phyloP scores from a whole-genome alignment of 116 monocot genomes.

The Iris pallida region DNA sequence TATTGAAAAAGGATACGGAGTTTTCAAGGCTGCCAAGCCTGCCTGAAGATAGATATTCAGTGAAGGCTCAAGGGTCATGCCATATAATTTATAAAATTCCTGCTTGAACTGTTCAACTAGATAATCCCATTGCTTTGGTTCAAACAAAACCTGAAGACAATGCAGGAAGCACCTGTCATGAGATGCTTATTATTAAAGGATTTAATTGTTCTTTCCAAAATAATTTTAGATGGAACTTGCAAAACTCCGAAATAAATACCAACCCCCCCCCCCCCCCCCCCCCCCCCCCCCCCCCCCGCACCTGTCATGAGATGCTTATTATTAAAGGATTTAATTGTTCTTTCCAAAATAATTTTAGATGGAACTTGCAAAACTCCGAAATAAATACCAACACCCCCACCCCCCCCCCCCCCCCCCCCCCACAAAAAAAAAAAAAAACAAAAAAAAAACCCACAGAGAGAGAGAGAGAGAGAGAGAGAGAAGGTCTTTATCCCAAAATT shows the following conservation, averaged over 20 bases:
- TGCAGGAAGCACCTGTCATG: neutral
- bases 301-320: neutral
- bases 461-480: too few relatives aligned
- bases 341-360: neutral
- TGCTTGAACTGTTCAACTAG: constrained; percentile 84
- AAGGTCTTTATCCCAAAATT: too few relatives aligned
- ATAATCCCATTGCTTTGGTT: constrained; percentile 63
- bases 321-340: neutral
- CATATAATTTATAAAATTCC: constrained; percentile 81
- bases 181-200: neutral
- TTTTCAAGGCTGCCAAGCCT: constrained; percentile 77
- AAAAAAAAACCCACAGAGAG: too few relatives aligned
- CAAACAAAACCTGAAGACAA: constrained; percentile 61
- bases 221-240: neutral
- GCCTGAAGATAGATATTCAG: constrained; percentile 87
- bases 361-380: neutral
- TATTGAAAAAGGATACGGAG: constrained; percentile 58
- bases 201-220: neutral
- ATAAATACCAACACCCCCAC: too few relatives aligned
- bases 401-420: too few relatives aligned
- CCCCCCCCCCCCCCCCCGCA: neutral
- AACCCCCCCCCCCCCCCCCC: too few relatives aligned
- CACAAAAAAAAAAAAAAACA: too few relatives aligned
- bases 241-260: neutral
- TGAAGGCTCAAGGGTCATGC: constrained; percentile 72